A percentile compares a stretch with the other conserved stretches of the same genome.
phyloP scores from a whole-genome alignment of 768 basidiomycete species.

The Mycena belliarum region DNA sequence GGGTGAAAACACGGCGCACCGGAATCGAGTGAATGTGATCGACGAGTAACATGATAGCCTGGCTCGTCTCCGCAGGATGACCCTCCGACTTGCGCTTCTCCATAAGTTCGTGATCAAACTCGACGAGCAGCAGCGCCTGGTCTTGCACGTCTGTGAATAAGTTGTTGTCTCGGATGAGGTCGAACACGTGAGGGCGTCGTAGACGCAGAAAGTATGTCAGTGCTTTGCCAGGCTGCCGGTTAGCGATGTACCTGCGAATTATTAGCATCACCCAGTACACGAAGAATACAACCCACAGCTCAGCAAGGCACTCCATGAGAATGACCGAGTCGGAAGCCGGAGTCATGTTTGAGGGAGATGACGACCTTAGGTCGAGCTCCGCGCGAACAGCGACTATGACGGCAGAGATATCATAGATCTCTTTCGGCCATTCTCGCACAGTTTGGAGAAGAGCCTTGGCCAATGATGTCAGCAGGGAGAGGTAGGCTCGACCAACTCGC shows the following conservation, averaged over 20 bases:
- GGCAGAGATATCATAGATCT: constrained; percentile 85
- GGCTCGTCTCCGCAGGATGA: constrained; percentile 52
- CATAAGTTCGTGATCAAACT: constrained; percentile 90
- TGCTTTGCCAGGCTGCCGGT: constrained; percentile 93
- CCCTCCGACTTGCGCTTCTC: constrained; percentile 53
- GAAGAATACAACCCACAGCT: constrained; percentile 55
- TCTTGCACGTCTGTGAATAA: constrained; percentile 94
- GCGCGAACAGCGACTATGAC: constrained; percentile 89
- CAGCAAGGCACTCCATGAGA: constrained; percentile 94
- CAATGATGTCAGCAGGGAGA: not conserved
- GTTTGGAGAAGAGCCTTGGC: constrained; percentile 80
- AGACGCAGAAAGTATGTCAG: constrained; percentile 87
- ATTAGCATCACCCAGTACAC: not conserved
- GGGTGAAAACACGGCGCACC: constrained; percentile 46
- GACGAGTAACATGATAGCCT: constrained; percentile 85
- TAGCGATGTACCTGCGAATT: constrained; percentile 67
- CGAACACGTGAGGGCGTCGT: constrained; percentile 87
- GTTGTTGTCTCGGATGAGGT: constrained; percentile 91
- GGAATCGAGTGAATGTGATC: constrained; percentile 97
- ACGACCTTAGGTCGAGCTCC: constrained; percentile 69
- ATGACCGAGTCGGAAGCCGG: constrained; percentile 53
- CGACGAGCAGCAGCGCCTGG: constrained; percentile 87
- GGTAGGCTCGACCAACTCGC: too few relatives aligned
- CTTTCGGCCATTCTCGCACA: constrained; percentile 86
- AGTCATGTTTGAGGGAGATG: constrained; percentile 44